Base-by-base conservation (phyloP, 176 grass and related monocot genomes). In the Zoysia japonica region DNA sequence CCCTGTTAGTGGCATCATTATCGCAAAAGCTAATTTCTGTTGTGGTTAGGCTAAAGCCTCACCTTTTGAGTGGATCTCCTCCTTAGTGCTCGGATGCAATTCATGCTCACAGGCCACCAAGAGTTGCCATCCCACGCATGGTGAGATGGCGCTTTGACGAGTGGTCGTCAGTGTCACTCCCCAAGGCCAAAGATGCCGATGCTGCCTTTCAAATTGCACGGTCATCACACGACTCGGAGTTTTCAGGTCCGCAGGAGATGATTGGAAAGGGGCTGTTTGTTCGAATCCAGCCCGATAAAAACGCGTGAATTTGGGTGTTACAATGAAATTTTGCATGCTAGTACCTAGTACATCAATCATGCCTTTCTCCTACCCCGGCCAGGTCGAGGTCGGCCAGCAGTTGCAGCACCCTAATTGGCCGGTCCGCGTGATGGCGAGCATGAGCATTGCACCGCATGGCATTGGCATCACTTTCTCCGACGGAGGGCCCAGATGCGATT, bases 91-190 rank as follows among this genome's bases (percentile, higher is more conserved):
- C 28, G 28, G 28, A 28, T 61, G 68, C 17, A 72, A 8, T 46
- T 7, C 41, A 74, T 65, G 70, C 61, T 46, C 17, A 54, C 6
- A 45, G 39, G 17, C 11, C 39, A 47, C 15, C 65, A 70, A 54
- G 65, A 71, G 79, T 53, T 76, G 71, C 47, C 59, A 42, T 65
- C 65, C 9, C 28, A 28, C 28, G 28, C 28, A 54, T 37, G 47
- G 47, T 70, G 78, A 76, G 66, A 55, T 52, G 39, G 47, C 64
- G 78, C 78, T 87, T 82, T 80, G 55, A 3, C 61, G 28, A 28
- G 28, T 28, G 28, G 28, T 28, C 28, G 28, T 28, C 28, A 28
- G 28, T 28, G 28, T 28, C 28, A 28, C 28, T 28, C 28, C 28
- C 28, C 28, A 28, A 28, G 28, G 28, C 28, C 28, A 28, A 28